phyloP scores from a whole-genome alignment of 2,329 filamentous ascomycete genomes.

The Fusarium heterosporum region DNA sequence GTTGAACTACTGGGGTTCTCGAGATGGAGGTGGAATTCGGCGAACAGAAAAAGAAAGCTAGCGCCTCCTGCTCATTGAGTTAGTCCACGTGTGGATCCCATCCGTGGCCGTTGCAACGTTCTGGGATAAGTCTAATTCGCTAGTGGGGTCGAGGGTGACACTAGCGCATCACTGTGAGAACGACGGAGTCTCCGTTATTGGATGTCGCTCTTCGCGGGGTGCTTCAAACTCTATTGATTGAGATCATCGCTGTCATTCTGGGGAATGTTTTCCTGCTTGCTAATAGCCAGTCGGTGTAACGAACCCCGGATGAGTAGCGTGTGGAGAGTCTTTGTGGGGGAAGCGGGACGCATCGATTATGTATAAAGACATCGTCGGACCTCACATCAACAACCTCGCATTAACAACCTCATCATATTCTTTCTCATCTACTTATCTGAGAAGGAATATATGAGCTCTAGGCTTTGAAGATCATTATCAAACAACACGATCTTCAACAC shows the following conservation, averaged over 20 bases:
- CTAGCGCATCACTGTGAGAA: background rate
- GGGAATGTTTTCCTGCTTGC: background rate
- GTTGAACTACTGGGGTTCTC: background rate
- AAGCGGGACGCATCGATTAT: background rate
- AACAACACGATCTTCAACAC: too few relatives aligned
- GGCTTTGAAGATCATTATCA: too few relatives aligned
- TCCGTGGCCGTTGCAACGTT: slow-evolving; percentile 27
- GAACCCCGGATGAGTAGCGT: slow-evolving; percentile 14
- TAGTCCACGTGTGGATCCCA: background rate
- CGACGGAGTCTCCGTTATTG: slow-evolving; percentile 34
- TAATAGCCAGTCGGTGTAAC: slow-evolving; percentile 26
- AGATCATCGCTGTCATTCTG: background rate
- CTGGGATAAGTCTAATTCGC: background rate
- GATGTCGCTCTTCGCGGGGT: background rate
- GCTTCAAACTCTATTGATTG: background rate
- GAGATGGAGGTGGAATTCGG: background rate
- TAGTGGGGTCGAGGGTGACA: slow-evolving; percentile 7
- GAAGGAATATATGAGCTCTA: too few relatives aligned
- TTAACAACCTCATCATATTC: too few relatives aligned
- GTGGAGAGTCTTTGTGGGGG: slow-evolving; percentile 19
- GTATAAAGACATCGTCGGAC: slow-evolving; percentile 18
- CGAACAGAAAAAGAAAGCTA: slow-evolving; percentile 18
- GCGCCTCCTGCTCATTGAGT: background rate
- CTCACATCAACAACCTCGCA: background rate
- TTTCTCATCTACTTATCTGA: background rate